Conservation (phyloP, 2,329 filamentous ascomycete species). For the Dactylellina haptotyla region DNA sequence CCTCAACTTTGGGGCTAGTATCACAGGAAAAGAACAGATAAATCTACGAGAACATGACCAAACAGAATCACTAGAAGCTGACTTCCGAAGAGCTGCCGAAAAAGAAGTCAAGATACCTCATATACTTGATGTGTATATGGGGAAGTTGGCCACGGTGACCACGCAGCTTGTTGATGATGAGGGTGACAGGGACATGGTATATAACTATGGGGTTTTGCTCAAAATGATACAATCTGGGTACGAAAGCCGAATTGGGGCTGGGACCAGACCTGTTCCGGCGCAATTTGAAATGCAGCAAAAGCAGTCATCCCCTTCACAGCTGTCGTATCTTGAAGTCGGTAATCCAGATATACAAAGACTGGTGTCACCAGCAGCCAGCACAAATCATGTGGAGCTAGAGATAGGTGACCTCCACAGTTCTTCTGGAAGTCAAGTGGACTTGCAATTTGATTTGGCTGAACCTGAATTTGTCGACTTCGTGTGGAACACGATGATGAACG, state of each 20-base stretch:
- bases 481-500: slow-evolving; percentile 19
- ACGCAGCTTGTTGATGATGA: slow-evolving; percentile 21
- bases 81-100: slow-evolving; percentile 18
- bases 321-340: slow-evolving; percentile 6
- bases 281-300: slow-evolving; percentile 20
- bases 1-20: slow-evolving; percentile 15
- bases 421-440: slow-evolving; percentile 15
- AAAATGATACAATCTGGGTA: slow-evolving; percentile 24
- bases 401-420: slow-evolving; percentile 10
- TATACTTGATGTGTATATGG: slow-evolving; percentile 19
- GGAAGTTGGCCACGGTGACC: slow-evolving; percentile 10
- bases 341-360: slow-evolving; percentile 4
- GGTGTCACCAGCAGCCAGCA: slow-evolving; percentile 6
- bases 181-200: slow-evolving; percentile 17
- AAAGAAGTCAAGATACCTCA: slow-evolving; percentile 18
- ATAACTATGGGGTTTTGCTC: slow-evolving; percentile 20
- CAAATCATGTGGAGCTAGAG: slow-evolving; percentile 13
- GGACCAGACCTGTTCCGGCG: slow-evolving; percentile 7
- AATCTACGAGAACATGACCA: slow-evolving; percentile 14
- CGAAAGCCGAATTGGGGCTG: slow-evolving; percentile 14
- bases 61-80: slow-evolving; percentile 22
- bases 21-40: slow-evolving; percentile 20
- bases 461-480: slow-evolving; percentile 12
- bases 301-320: slow-evolving; percentile 15
- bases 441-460: slow-evolving; percentile 15